Percentiles rank a stretch among this genome's conserved stretches.
phyloP scores from a whole-genome alignment of 345 rosid genomes.

The Populus ilicifolia region DNA sequence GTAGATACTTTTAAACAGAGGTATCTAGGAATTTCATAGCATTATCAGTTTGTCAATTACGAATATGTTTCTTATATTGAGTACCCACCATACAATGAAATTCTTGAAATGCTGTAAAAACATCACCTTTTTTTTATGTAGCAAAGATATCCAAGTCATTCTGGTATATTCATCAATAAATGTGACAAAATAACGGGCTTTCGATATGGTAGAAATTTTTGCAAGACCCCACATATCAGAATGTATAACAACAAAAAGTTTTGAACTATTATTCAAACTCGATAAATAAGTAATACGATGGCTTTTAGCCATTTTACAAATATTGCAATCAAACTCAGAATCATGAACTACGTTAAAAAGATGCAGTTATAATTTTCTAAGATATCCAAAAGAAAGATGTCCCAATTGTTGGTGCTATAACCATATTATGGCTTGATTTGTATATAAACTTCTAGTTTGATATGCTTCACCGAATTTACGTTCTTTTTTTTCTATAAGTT shows the following conservation, averaged over 20 bases:
- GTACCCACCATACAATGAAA: too few species aligned
- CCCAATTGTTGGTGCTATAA: neutral
- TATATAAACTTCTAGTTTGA: too few species aligned
- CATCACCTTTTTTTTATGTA: neutral
- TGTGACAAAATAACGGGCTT: neutral
- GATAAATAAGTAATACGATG: neutral
- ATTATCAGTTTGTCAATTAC: too few species aligned
- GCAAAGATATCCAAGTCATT: neutral
- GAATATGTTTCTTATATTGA: too few species aligned
- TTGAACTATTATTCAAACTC: neutral
- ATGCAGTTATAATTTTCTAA: neutral
- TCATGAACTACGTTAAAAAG: neutral
- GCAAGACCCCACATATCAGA: neutral
- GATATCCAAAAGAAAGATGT: neutral
- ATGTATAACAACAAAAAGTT: too few species aligned
- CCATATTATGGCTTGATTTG: neutral
- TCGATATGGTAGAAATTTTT: too few species aligned
- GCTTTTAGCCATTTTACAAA: neutral
- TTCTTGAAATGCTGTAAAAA: too few species aligned
- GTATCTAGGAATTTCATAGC: too few species aligned
- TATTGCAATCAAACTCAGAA: neutral
- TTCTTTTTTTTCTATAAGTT: too few species aligned
- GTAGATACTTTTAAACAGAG: too few species aligned
- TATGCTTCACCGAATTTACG: too few species aligned
- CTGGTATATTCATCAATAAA: neutral